Evolutionary conservation across 129 eudicot genomes (phyloP).

Genomic region (Ambrosia trifida): DNA sequence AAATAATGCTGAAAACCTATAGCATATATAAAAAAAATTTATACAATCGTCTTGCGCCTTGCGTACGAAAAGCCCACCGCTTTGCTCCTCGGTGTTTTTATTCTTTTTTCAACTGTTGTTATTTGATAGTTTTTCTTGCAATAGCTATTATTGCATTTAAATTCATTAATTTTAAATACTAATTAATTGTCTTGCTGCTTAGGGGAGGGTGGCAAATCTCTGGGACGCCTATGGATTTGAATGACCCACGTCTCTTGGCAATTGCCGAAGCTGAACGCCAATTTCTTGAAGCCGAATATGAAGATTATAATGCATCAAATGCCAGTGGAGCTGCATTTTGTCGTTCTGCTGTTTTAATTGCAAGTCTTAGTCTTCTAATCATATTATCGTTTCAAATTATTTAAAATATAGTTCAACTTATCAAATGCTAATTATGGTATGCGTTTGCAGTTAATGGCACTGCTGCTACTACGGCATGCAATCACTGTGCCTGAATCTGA

Average conservation of each 20-base stretch:
- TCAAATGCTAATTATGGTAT: background rate
- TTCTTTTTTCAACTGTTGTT: background rate
- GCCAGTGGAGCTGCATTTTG: conserved; percentile 92
- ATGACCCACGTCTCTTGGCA: conserved; percentile 86
- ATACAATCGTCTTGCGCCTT: too few relatives aligned
- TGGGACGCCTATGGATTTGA: conserved; percentile 76
- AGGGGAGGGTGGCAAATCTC: conserved; percentile 94
- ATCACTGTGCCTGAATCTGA: conserved; percentile 62
- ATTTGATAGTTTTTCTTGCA: background rate
- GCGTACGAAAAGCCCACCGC: too few relatives aligned
- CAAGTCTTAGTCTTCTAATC: conserved; percentile 41
- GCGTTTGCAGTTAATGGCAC: conserved; percentile 75
- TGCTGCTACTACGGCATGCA: conserved; percentile 80
- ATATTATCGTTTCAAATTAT: background rate
- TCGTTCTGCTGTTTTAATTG: conserved; percentile 93
- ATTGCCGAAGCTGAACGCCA: conserved; percentile 89
- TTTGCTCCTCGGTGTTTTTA: too few relatives aligned
- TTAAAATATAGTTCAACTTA: background rate
- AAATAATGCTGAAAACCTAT: too few relatives aligned
- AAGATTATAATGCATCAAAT: conserved; percentile 70
- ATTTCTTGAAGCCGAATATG: conserved; percentile 78
- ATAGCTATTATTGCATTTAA: background rate
- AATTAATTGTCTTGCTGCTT: conserved; percentile 10
- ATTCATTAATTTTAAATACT: background rate
- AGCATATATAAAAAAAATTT: too few relatives aligned